Base-by-base conservation (phyloP, 2,329 filamentous ascomycete genomes). In the Fusarium lyarnte region DNA sequence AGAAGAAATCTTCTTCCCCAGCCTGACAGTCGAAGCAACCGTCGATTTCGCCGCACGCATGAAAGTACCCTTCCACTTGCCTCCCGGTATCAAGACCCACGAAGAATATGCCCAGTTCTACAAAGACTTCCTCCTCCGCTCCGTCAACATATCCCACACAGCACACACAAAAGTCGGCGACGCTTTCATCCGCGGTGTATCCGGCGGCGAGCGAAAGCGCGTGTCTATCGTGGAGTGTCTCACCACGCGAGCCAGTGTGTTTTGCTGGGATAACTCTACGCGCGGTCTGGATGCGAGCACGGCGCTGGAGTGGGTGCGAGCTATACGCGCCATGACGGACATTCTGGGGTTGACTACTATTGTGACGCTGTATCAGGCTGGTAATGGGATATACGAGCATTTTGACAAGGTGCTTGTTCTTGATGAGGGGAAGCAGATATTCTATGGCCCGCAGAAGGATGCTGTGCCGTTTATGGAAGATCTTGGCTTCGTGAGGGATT, bases 381-480 rank as follows among this genome's bases (percentile, higher is more conserved):
- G 90, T 12, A 91, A 93, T 59, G 89, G 87, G 23, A 92, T 93
- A 57, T 92, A 91, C 77, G 83, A 91, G 35, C 84, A 90, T 1
- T 92, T 93, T 75, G 90, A 93, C 76, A 93, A 93, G 75, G 90
- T 92, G 0, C 83, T 93, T 2, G 87, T 93, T n/a, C 84, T 93
- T 8, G 90, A 93, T 57, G 86, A 89, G 65, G 91, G 91, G 42
- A 88, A 89, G 70, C 80, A 93, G 75, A 85, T 92, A 49, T 93
- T 87, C 81, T 92, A 91, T 66, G 91, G 91, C 0, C 86, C 89
- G 0, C 82, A 85, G 71, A 80, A 84, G 7, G 83, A 90, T 64
- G 91, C 91, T 0, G 81, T 85, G 12, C 87, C 88, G 1, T 93
- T 90, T 74, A 91, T 93, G 85, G 89, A 92, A 74, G 79, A 84